Conservation (phyloP, 2,329 filamentous ascomycete genomes). For the Fusarium sp. region DNA sequence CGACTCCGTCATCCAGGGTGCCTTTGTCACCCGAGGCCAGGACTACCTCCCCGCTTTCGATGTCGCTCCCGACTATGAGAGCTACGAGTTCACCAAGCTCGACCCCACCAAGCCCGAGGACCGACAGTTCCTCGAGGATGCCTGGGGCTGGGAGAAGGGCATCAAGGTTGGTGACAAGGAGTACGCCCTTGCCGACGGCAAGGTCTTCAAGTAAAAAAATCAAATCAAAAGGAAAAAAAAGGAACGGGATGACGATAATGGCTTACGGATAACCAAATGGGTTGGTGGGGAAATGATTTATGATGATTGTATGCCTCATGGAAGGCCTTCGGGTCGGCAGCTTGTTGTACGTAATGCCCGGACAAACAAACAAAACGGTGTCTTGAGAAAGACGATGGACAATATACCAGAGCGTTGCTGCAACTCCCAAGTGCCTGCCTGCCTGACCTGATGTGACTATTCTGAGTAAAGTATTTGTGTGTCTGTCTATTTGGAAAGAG, state of each 20-base stretch:
- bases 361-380: slow-evolving; percentile 24
- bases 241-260: slow-evolving; percentile 48
- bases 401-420: slow-evolving; percentile 32
- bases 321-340: slow-evolving; percentile 38
- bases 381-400: slow-evolving; percentile 35
- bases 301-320: slow-evolving; percentile 45
- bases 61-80: slow-evolving; percentile 97
- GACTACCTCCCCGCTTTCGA: slow-evolving; percentile 89
- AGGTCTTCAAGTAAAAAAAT: slow-evolving; percentile 94
- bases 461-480: neutral
- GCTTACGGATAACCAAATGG: slow-evolving; percentile 49
- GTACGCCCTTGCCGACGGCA: slow-evolving; percentile 89
- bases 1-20: slow-evolving; percentile 91
- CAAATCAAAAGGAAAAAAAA: slow-evolving; percentile 32
- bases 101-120: slow-evolving; percentile 89
- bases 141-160: slow-evolving; percentile 94
- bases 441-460: neutral
- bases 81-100: slow-evolving; percentile 96
- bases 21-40: slow-evolving; percentile 94
- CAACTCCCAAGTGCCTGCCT: neutral
- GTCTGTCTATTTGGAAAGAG: slow-evolving; percentile 19
- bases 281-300: slow-evolving; percentile 46
- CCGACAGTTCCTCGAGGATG: slow-evolving; percentile 84
- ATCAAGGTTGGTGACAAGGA: slow-evolving; percentile 85
- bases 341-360: slow-evolving; percentile 37